Percentiles rank a stretch among this genome's conserved stretches.
Evolutionary conservation across 768 basidiomycete species (phyloP).

Genomic region (Leucocoprinus leucothites): DNA sequence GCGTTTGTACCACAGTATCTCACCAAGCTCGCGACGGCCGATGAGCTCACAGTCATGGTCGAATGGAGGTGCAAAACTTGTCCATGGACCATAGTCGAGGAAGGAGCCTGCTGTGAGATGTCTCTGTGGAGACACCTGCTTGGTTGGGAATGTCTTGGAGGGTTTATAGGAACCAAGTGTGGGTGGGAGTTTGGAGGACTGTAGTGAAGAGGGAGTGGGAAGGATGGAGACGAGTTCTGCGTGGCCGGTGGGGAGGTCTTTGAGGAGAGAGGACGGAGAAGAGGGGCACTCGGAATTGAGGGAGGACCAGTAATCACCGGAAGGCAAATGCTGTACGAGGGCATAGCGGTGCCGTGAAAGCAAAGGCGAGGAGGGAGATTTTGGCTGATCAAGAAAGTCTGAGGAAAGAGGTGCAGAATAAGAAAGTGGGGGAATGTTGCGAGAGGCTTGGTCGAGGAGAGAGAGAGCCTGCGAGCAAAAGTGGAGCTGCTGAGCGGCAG

Average conservation of each 20-base stretch:
- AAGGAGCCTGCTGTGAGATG: conserved; percentile 63
- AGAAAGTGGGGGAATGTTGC: conserved; percentile 39
- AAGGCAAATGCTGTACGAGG: conserved; percentile 75
- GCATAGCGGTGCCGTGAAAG: conserved; percentile 57
- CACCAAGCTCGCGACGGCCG: conserved; percentile 57
- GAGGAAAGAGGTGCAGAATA: conserved; percentile 44
- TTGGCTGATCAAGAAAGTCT: conserved; percentile 26
- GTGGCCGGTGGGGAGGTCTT: conserved; percentile 55
- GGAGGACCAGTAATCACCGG: conserved; percentile 79
- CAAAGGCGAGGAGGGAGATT: conserved; percentile 22
- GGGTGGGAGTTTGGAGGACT: conserved; percentile 30
- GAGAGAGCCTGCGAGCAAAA: conserved; percentile 75
- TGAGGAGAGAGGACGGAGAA: conserved; percentile 36
- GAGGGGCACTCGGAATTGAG: conserved; percentile 45
- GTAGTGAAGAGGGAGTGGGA: conserved; percentile 51
- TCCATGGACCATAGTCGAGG: conserved; percentile 73
- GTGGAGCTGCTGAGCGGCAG: conserved; percentile 64
- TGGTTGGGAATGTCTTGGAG: conserved; percentile 34
- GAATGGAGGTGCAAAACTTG: conserved; percentile 77
- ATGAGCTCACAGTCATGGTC: conserved; percentile 76
- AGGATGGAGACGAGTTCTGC: conserved; percentile 77
- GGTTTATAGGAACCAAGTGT: conserved; percentile 60
- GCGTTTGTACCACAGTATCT: conserved; percentile 52
- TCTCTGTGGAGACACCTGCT: conserved; percentile 46
- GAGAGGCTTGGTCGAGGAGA: conserved; percentile 69